Base-by-base conservation (phyloP, 2,329 filamentous ascomycete species). In the Pseudogymnoascus sp. region DNA sequence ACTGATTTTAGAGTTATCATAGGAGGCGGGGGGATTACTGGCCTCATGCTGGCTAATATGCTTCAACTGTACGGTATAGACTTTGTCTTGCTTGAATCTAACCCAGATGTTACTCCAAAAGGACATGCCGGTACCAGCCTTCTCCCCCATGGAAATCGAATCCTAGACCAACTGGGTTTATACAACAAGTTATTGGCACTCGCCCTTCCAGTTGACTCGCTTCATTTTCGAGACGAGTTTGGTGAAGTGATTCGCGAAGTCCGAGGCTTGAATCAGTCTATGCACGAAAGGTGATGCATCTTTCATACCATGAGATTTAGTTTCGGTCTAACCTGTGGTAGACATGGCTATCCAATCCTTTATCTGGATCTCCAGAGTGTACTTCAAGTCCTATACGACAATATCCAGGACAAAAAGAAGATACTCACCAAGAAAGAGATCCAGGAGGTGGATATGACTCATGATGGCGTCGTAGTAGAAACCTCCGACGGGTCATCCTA, bases 131-230 rank as follows among this genome's bases (percentile, higher is more conserved):
- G 75, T 2, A 78, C 83, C 21, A 77, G 74, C 1, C 66, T 82
- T 0, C 65, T 73, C 0, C 71, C 80, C 0, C 73, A 77, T 16
- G 77, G 77, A 0, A 62, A 71, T 5, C 74, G 76, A 0, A 77
- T 83, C 6, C 68, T 82, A 1, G 80, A 82, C 61, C 81, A 84
- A 68, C 68, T 83, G 0, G 80, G 77, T 1, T 67, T 71, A 37
- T 76, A 67, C 18, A 70, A 74, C 54, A 34, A 36, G 16, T 8
- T 64, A 34, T 18, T 63, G 21, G 12, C 21, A 12, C 21, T 51
- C 21, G 42, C 42, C n/a, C 18, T 45, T 45, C 42, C 42, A 8
- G 42, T 45, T 45, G 21, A 45, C 16, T 45, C 42, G n/a, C 18
- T 45, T 45, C 42, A 18, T 45, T n/a, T 18, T 23, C 42, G 42